phyloP scores from a whole-genome alignment of 1,139 yeast species.

The Debaryomycetaceae sp. region DNA sequence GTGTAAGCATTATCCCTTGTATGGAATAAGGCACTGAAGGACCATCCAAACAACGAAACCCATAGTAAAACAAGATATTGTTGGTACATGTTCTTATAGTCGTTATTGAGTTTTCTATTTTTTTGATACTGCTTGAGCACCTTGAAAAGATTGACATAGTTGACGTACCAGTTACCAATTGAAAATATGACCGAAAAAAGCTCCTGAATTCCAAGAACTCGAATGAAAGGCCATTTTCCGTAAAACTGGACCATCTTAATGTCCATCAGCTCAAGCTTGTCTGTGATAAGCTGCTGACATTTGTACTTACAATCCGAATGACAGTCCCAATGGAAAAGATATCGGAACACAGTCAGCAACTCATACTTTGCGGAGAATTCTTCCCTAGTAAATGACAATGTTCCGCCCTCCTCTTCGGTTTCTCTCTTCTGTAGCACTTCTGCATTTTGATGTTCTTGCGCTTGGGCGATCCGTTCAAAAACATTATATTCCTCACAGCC shows the following conservation, averaged over 20 bases:
- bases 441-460: not conserved
- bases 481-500: conserved; percentile 8
- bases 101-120: conserved; percentile 11
- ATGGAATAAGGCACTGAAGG: conserved; percentile 38
- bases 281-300: conserved; percentile 38
- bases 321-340: conserved; percentile 35
- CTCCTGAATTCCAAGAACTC: conserved; percentile 41
- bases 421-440: not conserved
- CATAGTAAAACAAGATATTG: conserved; percentile 31
- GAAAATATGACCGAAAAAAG: conserved; percentile 36
- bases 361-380: conserved; percentile 13
- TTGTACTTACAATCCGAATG: conserved; percentile 39
- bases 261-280: conserved; percentile 16
- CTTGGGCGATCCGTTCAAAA: conserved; percentile 8
- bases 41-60: conserved; percentile 39
- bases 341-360: conserved; percentile 14
- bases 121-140: conserved; percentile 24
- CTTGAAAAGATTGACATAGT: conserved; percentile 28
- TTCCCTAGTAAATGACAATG: conserved; percentile 7
- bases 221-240: conserved; percentile 47
- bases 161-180: conserved; percentile 35
- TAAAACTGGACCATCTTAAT: conserved; percentile 37
- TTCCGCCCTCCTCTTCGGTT: not conserved
- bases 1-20: conserved; percentile 37
- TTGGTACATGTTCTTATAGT: conserved; percentile 22